phyloP scores from a whole-genome alignment of 1,284 basidiomycete genomes.

The Agroathelia rolfsii region DNA sequence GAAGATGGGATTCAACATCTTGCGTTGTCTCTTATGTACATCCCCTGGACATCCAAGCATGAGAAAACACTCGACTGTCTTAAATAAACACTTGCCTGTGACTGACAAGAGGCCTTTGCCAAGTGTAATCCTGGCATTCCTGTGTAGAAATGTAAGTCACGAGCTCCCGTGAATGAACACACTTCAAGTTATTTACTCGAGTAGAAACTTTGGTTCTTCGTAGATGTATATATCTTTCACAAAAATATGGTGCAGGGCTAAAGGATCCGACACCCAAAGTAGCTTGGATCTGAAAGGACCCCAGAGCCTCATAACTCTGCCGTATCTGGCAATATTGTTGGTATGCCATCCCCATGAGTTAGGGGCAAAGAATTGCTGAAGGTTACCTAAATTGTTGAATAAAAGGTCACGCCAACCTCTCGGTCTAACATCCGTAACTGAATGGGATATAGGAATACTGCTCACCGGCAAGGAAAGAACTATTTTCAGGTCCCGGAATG shows the following conservation, averaged over 20 bases:
- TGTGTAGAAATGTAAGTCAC: slow-evolving; percentile 6
- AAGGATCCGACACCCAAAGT: slow-evolving; percentile 27
- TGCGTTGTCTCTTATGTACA: slow-evolving; percentile 32
- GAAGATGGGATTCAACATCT: slow-evolving; percentile 39
- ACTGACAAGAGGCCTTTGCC: slow-evolving; percentile 28
- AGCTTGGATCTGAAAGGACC: no score
- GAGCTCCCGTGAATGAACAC: no score
- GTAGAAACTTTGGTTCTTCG: slow-evolving; percentile 25
- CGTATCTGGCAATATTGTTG: no score
- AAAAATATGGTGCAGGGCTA: slow-evolving; percentile 28
- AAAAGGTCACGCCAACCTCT: no score
- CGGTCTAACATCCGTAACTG: no score
- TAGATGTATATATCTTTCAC: slow-evolving; percentile 26
- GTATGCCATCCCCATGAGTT: no score
- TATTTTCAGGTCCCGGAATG: no score
- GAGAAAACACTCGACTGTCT: neutral
- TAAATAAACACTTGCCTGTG: slow-evolving; percentile 16
- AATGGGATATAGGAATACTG: no score
- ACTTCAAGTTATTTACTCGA: slow-evolving; percentile 18
- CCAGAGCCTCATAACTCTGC: no score
- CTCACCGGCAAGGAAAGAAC: no score
- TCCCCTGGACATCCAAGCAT: slow-evolving; percentile 21
- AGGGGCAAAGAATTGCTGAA: no score
- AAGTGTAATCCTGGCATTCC: slow-evolving; percentile 22
- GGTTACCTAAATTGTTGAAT: no score